Percentiles rank a stretch among this genome's conserved stretches.
Conservation (phyloP, 495 filamentous ascomycete genomes). For the Daldinia bambusicola region DNA sequence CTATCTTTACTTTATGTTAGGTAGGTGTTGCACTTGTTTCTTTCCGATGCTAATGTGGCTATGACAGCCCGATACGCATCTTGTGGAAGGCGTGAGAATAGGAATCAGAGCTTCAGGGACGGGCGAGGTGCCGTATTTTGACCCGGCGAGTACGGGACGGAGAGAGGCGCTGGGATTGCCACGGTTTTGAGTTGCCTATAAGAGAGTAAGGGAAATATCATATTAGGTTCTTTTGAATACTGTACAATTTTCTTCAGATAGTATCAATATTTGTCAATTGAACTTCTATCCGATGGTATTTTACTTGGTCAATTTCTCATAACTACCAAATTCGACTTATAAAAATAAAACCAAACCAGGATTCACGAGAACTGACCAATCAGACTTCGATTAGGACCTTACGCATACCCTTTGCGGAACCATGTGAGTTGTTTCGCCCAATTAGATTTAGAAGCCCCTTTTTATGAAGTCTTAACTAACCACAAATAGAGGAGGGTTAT, state of each 20-base stretch:
- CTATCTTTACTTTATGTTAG: background rate
- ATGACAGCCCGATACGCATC: constrained; percentile 55
- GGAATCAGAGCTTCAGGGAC: constrained; percentile 57
- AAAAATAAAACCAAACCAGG: background rate
- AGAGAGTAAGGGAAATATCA: background rate
- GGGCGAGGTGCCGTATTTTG: constrained; percentile 61
- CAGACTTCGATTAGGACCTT: background rate
- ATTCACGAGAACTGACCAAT: background rate
- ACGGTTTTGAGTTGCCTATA: constrained; percentile 17
- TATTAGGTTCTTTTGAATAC: background rate
- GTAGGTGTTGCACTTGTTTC: background rate
- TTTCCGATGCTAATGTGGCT: constrained; percentile 6
- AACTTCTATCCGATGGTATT: background rate
- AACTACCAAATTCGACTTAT: background rate
- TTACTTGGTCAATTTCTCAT: background rate
- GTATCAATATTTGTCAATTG: background rate
- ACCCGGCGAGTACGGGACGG: constrained; percentile 56
- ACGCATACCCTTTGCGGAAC: background rate
- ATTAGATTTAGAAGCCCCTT: background rate
- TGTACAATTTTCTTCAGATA: background rate
- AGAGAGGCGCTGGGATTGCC: constrained; percentile 57
- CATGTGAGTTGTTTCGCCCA: background rate
- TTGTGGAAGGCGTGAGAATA: constrained; percentile 50
- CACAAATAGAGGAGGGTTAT: background rate
- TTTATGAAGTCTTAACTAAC: constrained; percentile 1